These are phyloP conservation scores for Heliamphora exappendiculata DNA, from an alignment of 148 eudicot genomes.

Conservation along the genomic window DNA sequence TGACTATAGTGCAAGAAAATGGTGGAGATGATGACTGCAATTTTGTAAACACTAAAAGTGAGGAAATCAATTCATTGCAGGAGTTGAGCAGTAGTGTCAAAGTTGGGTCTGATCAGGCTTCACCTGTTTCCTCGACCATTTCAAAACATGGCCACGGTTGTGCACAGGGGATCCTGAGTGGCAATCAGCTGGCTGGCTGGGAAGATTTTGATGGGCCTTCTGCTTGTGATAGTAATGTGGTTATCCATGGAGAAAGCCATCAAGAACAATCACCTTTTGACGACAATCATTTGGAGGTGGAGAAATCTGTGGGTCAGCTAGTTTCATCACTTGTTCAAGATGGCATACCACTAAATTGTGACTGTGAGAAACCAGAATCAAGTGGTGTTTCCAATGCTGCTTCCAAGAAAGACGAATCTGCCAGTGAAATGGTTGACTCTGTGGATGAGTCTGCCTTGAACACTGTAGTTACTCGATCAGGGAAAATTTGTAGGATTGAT, in stretches of 20 bases:
- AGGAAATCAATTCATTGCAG: background rate
- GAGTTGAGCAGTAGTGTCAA: conserved; percentile 5
- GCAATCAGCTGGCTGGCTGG: background rate
- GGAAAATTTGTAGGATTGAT: conserved; percentile 43
- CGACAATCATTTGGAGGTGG: conserved; percentile 15
- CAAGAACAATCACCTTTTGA: conserved; percentile 6
- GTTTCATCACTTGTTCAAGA: conserved; percentile 12
- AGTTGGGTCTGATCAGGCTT: conserved; percentile 2
- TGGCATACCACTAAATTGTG: background rate
- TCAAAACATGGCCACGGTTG: conserved; percentile 4
- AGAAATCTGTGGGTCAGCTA: conserved; percentile 7
- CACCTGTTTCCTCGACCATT: conserved; percentile 11
- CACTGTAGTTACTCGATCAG: conserved; percentile 41
- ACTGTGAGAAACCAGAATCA: conserved; percentile 22
- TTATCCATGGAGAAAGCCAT: background rate
- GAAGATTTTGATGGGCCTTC: conserved; percentile 4
- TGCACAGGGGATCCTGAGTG: conserved; percentile 13
- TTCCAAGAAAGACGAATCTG: conserved; percentile 15
- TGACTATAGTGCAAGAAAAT: conserved; percentile 7
- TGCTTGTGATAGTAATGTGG: background rate
- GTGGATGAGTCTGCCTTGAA: conserved; percentile 25
- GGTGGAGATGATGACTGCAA: conserved; percentile 1
- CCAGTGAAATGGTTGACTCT: conserved; percentile 24
- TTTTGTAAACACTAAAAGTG: background rate
- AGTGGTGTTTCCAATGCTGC: conserved; percentile 14